These are phyloP conservation scores for Vicia faba DNA, from an alignment of 306 rosid genomes.

Conservation along the genomic window DNA sequence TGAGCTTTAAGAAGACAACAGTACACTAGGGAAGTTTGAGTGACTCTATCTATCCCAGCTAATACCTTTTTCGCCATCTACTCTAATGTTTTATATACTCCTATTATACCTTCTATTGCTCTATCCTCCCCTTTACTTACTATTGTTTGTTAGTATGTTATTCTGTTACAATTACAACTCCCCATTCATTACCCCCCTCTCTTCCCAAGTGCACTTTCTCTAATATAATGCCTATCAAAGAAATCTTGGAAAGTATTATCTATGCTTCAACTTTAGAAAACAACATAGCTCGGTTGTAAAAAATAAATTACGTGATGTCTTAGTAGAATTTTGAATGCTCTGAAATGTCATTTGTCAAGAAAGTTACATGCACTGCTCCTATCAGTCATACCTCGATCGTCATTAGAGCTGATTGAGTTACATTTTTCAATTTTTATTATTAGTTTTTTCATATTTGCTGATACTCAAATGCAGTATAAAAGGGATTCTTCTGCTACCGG, in stretches of 20 bases:
- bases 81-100: neutral
- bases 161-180: neutral
- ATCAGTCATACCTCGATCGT: slow-evolving; percentile 21
- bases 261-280: slow-evolving; percentile 18
- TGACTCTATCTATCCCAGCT: neutral
- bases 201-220: neutral
- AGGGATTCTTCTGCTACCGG: slow-evolving; percentile 68
- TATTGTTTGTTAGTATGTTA: neutral
- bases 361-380: slow-evolving; percentile 25
- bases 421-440: slow-evolving; percentile 25
- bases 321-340: slow-evolving; percentile 23
- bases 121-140: no score
- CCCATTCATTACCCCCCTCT: neutral
- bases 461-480: slow-evolving; percentile 61
- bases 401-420: slow-evolving; percentile 15
- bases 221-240: neutral
- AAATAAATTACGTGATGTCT: slow-evolving; percentile 7
- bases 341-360: slow-evolving; percentile 22
- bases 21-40: neutral
- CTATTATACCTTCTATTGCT: neutral
- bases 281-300: neutral
- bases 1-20: slow-evolving; percentile 11
- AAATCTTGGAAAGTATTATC: slow-evolving; percentile 1
- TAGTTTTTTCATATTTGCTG: slow-evolving; percentile 37
- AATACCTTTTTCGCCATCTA: neutral